Percentiles rank a stretch among this genome's conserved stretches.
These are phyloP conservation scores for Pulveroboletus sp. DNA, from an alignment of 768 basidiomycete genomes.

Conservation along the genomic window DNA sequence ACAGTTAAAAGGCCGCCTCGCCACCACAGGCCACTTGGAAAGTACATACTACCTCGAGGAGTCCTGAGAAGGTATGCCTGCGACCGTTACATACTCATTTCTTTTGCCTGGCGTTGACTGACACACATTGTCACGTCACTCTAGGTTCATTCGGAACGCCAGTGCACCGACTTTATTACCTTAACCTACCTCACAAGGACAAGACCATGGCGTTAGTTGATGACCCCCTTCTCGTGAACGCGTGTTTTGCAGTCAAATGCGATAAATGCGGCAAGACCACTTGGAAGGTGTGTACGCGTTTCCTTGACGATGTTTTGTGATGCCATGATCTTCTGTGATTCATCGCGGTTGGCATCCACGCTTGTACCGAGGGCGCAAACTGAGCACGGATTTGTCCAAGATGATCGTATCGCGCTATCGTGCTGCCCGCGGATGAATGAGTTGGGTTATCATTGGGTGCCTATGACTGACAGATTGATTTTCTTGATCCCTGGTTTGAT, in stretches of 20 bases:
- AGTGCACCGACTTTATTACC: constrained; percentile 31
- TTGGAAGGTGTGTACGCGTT: constrained; percentile 55
- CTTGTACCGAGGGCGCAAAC: constrained; percentile 12
- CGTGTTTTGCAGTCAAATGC: constrained; percentile 60
- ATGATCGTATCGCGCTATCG: constrained; percentile 7
- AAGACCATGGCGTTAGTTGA: constrained; percentile 22
- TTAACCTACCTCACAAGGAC: constrained; percentile 28
- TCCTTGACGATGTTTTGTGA: constrained; percentile 24
- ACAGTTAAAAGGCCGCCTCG: constrained; percentile 1
- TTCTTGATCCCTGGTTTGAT: not conserved
- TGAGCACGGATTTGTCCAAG: constrained; percentile 10
- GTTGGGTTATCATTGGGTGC: constrained; percentile 8
- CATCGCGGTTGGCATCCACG: constrained; percentile 17
- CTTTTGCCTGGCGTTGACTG: constrained; percentile 1
- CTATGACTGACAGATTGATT: not conserved
- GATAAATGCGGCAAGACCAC: constrained; percentile 63
- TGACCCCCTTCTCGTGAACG: constrained; percentile 41
- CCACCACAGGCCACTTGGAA: not conserved
- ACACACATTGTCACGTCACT: constrained; percentile 19
- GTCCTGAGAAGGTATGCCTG: constrained; percentile 12
- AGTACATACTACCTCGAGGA: not conserved
- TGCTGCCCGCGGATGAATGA: constrained; percentile 15
- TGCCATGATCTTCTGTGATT: constrained; percentile 15
- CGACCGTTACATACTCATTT: not conserved
- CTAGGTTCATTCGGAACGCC: constrained; percentile 12